Conservation (phyloP, 495 filamentous ascomycete species). For the Pyrenula massariospora region DNA sequence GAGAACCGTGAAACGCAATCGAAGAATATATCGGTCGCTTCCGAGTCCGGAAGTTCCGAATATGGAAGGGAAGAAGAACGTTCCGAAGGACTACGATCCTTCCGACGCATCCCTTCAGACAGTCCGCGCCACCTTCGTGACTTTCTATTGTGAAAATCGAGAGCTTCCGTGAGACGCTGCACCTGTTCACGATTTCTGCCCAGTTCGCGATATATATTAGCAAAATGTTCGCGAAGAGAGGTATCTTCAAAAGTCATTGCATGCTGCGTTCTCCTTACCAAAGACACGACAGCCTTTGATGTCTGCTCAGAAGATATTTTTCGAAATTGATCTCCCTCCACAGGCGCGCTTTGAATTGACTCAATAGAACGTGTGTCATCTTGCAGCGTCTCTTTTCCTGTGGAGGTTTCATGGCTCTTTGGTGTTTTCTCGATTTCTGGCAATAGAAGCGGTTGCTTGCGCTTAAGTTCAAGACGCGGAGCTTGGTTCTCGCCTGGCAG, state of each 20-base stretch:
- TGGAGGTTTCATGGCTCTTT: neutral
- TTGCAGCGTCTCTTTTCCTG: neutral
- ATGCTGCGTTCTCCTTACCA: neutral
- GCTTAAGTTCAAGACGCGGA: neutral
- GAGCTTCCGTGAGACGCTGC: neutral
- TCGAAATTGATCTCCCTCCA: neutral
- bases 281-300: neutral
- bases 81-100: neutral
- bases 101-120: neutral
- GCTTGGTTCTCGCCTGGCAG: neutral
- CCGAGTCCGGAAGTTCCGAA: neutral
- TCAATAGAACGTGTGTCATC: neutral
- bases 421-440: too few relatives aligned
- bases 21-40: neutral
- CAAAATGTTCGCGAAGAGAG: neutral
- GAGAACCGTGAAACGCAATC: slow-evolving; percentile 1
- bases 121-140: neutral
- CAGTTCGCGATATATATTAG: neutral
- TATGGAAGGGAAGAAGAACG: neutral
- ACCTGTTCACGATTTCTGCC: neutral
- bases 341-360: too few relatives aligned
- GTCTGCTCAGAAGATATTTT: neutral
- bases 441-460: too few relatives aligned
- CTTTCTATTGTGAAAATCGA: neutral
- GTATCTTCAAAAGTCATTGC: neutral